phyloP scores from a whole-genome alignment of 768 basidiomycete species.

The Rhizopogon salebrosus region DNA sequence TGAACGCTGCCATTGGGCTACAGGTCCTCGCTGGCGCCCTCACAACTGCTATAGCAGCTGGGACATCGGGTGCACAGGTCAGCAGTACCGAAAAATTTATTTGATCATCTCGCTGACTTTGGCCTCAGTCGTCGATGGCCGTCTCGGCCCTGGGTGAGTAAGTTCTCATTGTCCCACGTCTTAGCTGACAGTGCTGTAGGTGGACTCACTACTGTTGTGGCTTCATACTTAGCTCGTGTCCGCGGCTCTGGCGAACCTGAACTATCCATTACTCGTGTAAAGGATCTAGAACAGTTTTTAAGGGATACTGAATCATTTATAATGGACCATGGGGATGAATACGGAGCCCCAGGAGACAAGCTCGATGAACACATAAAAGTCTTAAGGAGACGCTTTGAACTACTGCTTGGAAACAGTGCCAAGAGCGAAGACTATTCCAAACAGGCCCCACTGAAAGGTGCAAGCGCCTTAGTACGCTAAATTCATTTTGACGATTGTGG shows the following conservation, averaged over 20 bases:
- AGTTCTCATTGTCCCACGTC: neutral
- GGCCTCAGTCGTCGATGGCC: constrained; percentile 21
- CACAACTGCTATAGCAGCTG: constrained; percentile 19
- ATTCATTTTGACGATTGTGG: too few species aligned
- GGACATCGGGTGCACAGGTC: constrained; percentile 12
- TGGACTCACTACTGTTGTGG: constrained; percentile 31
- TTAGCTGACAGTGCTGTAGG: constrained; percentile 9
- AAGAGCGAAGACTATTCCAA: too few species aligned
- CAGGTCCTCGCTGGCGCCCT: constrained; percentile 22
- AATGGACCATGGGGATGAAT: too few species aligned
- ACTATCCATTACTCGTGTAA: constrained; percentile 14
- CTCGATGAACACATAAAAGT: too few species aligned
- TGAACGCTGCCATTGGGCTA: constrained; percentile 19
- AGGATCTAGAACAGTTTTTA: constrained; percentile 27
- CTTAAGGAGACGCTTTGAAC: too few species aligned
- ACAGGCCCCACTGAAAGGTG: too few species aligned
- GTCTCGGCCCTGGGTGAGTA: constrained; percentile 23
- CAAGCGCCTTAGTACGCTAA: too few species aligned
- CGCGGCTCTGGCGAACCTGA: constrained; percentile 34
- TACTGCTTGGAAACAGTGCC: too few species aligned
- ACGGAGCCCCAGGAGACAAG: too few species aligned
- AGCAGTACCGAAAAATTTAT: neutral
- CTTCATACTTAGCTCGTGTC: constrained; percentile 34
- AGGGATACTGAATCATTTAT: too few species aligned
- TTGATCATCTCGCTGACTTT: neutral